Evolutionary conservation across 1,139 yeast species (phyloP), one percentile per base, ranked within the genome.

Genomic region (Magnusiomyces magnusii): DNA sequence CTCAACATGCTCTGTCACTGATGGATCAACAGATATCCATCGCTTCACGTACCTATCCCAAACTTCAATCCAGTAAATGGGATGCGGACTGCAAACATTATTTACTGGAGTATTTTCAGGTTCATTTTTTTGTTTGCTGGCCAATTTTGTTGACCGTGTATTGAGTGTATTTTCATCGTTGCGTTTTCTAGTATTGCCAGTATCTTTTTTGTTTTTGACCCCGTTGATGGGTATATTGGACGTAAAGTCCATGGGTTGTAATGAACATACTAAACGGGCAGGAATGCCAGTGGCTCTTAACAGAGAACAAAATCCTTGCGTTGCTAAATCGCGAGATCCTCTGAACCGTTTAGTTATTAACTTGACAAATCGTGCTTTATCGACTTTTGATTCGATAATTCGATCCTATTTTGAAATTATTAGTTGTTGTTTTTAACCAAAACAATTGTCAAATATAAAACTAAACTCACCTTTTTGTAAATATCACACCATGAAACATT

Each of bases 21-120:
- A 75, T 0, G 97, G 95, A 66, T 93, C 98, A 1, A 91, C 78
- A 2, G 95, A 83, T n/a, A 90, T 79, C 96, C 97, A 92, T 62
- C 80, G 81, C 61, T 83, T 79, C 3, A 83, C 73, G 61, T 79
- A 82, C 56, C 80, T 80, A 69, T 93, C 93, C 95, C 96, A 93
- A 0, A 88, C 97, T 70, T 93, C 99, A 19, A 84, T 85, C 99
- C 99, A 93, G 68, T 87, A 90, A 0, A 90, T 78, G 0, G 98
- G 98, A 67, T 76, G 85, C 2, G 36, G 21, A n/a, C 55, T 52
- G 5, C 51, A 9, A 50, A 34, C 9, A 56, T 56, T 62, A 27
- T 44, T 44, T 3, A n/a, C 49, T 5, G 49, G 49, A 10, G 49
- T 21, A 9, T 17, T 41, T 41, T 13, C 13, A 23, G 17, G 17